Conservation (phyloP, 345 rosid species). For the Syzygium grande region DNA sequence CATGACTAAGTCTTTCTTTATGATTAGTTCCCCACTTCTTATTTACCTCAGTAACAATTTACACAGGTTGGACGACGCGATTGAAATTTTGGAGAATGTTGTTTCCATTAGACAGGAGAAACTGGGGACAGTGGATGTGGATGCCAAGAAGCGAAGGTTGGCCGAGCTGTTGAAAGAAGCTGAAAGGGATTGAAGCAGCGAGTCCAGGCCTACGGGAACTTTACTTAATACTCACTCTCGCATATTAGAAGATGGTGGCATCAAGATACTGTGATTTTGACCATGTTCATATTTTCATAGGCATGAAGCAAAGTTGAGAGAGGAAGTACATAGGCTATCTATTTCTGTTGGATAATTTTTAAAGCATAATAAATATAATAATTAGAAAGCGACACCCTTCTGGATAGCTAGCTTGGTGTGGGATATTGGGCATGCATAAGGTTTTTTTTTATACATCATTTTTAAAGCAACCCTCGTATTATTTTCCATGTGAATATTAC, state of each 20-base stretch:
- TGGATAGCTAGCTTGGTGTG: not conserved
- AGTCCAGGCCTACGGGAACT: slow-evolving; percentile 9
- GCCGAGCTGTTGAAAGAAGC: slow-evolving; percentile 35
- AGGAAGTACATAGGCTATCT: not conserved
- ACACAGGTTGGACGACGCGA: slow-evolving; percentile 30
- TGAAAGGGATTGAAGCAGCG: slow-evolving; percentile 18
- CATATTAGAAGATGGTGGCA: not conserved
- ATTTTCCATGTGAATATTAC: not conserved
- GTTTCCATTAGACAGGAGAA: slow-evolving; percentile 27
- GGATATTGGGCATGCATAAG: not conserved
- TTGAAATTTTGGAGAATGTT: slow-evolving; percentile 26
- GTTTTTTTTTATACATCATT: not conserved
- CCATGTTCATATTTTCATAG: not conserved
- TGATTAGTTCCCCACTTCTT: not conserved
- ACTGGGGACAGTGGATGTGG: slow-evolving; percentile 30
- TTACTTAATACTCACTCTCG: slow-evolving; percentile 6
- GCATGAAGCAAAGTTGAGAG: not conserved
- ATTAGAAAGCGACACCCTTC: not conserved
- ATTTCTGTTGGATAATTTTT: not conserved
- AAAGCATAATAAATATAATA: not conserved
- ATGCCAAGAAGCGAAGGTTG: slow-evolving; percentile 25
- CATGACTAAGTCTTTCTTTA: not conserved
- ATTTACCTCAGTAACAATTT: not conserved
- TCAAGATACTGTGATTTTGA: not conserved
- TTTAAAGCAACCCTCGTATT: not conserved